These are phyloP conservation scores for Talaromyces pinophilus DNA, from an alignment of 2,329 filamentous ascomycete species.

Conservation along the genomic window DNA sequence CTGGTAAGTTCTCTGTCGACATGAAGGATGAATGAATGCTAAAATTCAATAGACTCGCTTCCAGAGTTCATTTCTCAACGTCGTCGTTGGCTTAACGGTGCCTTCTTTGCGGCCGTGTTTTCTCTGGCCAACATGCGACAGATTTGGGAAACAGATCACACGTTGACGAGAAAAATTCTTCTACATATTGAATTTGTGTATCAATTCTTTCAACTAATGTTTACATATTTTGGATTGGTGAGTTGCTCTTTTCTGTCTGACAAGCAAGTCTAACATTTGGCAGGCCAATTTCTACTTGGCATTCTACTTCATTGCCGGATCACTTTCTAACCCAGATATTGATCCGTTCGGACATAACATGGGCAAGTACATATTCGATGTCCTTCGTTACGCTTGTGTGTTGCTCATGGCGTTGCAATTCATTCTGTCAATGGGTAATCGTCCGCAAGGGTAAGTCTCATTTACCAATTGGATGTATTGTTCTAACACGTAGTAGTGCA, in stretches of 20 bases:
- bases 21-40: constrained; percentile 32
- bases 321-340: constrained; percentile 72
- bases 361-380: constrained; percentile 79
- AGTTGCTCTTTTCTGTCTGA: constrained; percentile 24
- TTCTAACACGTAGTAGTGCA: constrained; percentile 50
- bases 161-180: constrained; percentile 80
- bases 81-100: constrained; percentile 95
- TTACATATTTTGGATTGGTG: constrained; percentile 92
- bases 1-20: constrained; percentile 59
- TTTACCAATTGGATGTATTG: background rate
- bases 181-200: constrained; percentile 95
- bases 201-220: constrained; percentile 86
- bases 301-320: constrained; percentile 96
- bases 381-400: constrained; percentile 81
- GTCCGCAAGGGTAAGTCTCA: constrained; percentile 73
- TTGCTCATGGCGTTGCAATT: constrained; percentile 93
- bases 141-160: constrained; percentile 91
- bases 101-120: constrained; percentile 98
- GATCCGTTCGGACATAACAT: constrained; percentile 92
- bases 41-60: constrained; percentile 66
- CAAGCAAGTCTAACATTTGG: constrained; percentile 24
- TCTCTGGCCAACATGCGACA: constrained; percentile 93
- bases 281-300: constrained; percentile 96
- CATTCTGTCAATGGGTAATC: constrained; percentile 92
- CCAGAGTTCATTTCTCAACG: constrained; percentile 97